phyloP scores from a whole-genome alignment of 1,139 yeast genomes.

The Suhomyces terraborum region DNA sequence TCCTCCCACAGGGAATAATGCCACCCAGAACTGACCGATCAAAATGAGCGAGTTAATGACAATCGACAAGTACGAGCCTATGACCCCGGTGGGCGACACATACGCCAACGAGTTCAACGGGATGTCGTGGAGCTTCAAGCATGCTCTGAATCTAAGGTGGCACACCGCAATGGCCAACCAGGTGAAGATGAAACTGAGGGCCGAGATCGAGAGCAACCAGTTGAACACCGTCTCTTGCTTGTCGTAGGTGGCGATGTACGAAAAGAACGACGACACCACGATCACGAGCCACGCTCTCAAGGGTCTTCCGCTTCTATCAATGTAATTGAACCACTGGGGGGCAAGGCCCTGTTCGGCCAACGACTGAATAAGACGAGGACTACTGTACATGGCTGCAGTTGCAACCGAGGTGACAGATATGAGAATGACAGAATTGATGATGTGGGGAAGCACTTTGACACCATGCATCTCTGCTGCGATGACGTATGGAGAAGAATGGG shows the following conservation, averaged over 20 bases:
- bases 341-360: conserved; percentile 29
- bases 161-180: conserved; percentile 28
- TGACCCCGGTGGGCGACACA: conserved; percentile 26
- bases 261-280: conserved; percentile 23
- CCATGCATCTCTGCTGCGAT: conserved; percentile 29
- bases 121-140: conserved; percentile 23
- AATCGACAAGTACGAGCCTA: conserved; percentile 27
- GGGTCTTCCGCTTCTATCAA: conserved; percentile 29
- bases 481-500: conserved; percentile 29
- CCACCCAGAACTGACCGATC: conserved; percentile 29
- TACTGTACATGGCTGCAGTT: conserved; percentile 32
- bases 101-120: conserved; percentile 25
- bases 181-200: conserved; percentile 26
- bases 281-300: conserved; percentile 26
- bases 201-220: conserved; percentile 31
- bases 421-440: conserved; percentile 29
- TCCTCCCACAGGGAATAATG: conserved; percentile 28
- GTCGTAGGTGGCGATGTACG: conserved; percentile 28
- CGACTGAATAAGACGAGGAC: conserved; percentile 28
- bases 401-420: conserved; percentile 31
- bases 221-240: conserved; percentile 28
- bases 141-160: conserved; percentile 30
- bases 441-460: conserved; percentile 27
- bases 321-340: conserved; percentile 27
- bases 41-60: conserved; percentile 25